These are phyloP conservation scores for Esteya vermicola DNA, from an alignment of 2,329 filamentous ascomycete genomes.

Conservation along the genomic window DNA sequence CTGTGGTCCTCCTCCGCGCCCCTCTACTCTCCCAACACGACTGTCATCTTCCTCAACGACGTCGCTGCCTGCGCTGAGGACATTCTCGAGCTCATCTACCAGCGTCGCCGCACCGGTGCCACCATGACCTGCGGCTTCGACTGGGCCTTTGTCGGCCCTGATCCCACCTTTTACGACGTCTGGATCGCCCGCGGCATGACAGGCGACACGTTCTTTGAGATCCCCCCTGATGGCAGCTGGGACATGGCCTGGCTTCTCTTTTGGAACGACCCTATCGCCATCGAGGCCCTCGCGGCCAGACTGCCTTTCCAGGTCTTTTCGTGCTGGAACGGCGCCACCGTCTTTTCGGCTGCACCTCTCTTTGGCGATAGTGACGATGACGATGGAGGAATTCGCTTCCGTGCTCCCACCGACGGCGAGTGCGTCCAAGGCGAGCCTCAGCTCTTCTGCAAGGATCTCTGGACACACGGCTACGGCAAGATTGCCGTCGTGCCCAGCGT, in stretches of 20 bases:
- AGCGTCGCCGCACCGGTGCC: slow-evolving; percentile 28
- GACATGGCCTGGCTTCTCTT: slow-evolving; percentile 35
- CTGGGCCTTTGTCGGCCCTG: slow-evolving; percentile 29
- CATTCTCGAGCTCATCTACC: slow-evolving; percentile 39
- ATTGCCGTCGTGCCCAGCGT: slow-evolving; percentile 42
- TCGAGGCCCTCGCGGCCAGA: slow-evolving; percentile 16
- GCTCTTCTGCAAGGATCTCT: slow-evolving; percentile 43
- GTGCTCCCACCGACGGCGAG: slow-evolving; percentile 24
- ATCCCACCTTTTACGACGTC: slow-evolving; percentile 41
- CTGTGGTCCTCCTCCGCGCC: slow-evolving; percentile 20
- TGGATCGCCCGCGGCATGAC: slow-evolving; percentile 38
- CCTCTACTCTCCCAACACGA: slow-evolving; percentile 20
- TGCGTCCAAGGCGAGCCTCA: slow-evolving; percentile 40
- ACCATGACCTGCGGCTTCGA: slow-evolving; percentile 47
- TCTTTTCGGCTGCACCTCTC: slow-evolving; percentile 32
- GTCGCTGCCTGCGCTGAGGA: slow-evolving; percentile 39
- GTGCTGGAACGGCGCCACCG: slow-evolving; percentile 45
- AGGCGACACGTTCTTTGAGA: slow-evolving; percentile 41
- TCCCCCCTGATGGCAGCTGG: slow-evolving; percentile 35
- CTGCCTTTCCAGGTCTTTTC: slow-evolving; percentile 40
- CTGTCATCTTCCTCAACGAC: slow-evolving; percentile 39
- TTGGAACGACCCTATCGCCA: slow-evolving; percentile 28
- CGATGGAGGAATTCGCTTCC: slow-evolving; percentile 25
- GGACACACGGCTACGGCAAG: slow-evolving; percentile 31
- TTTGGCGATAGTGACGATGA: too few species aligned